phyloP scores from a whole-genome alignment of 352 stramenopile species.

The Elongisporangium prolatum region DNA sequence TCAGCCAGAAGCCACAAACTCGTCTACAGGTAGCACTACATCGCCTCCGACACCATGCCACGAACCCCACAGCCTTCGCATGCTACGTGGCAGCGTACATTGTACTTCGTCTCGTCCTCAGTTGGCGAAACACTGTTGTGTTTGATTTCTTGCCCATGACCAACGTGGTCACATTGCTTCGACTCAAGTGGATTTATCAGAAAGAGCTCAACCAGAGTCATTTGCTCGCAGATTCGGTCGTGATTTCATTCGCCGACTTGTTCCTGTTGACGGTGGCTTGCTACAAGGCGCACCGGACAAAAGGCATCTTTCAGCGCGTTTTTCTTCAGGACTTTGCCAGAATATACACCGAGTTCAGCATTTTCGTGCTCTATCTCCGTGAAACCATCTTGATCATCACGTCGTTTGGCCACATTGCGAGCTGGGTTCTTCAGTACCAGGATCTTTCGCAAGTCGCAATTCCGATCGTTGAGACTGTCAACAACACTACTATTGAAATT shows the following conservation, averaged over 20 bases:
- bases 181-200: constrained; percentile 11
- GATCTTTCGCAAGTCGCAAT: constrained; percentile 8
- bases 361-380: constrained; percentile 38
- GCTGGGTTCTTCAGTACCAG: constrained; percentile 26
- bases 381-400: constrained; percentile 24
- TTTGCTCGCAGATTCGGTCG: constrained; percentile 15
- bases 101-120: constrained; percentile 16
- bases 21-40: too few species aligned
- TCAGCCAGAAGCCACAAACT: too few species aligned
- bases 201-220: constrained; percentile 10
- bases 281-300: constrained; percentile 19
- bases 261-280: constrained; percentile 15
- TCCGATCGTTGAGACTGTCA: constrained; percentile 4
- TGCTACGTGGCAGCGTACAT: constrained; percentile 12
- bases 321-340: constrained; percentile 37
- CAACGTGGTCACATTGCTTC: constrained; percentile 27
- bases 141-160: constrained; percentile 38
- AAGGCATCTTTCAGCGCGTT: constrained; percentile 22
- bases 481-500: constrained; percentile 1
- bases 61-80: neutral
- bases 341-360: constrained; percentile 33
- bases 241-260: constrained; percentile 17
- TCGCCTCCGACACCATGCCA: too few species aligned
- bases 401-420: constrained; percentile 22
- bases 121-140: constrained; percentile 22